Percentiles rank a stretch among this genome's conserved stretches.
Evolutionary conservation across 345 rosid species (phyloP).

Genomic region (Camelina sativa): DNA sequence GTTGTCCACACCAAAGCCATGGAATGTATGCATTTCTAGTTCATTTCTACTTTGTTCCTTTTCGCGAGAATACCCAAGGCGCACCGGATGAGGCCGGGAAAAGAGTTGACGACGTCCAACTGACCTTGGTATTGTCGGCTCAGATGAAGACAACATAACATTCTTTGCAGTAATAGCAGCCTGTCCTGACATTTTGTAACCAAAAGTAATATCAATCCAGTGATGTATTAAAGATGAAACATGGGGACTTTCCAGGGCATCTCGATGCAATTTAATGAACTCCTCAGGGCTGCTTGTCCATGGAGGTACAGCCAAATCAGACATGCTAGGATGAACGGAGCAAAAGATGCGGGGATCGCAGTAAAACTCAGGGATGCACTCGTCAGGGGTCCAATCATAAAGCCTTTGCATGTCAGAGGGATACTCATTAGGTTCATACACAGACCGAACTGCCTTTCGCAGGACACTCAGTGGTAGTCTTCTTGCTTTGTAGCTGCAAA

Average conservation of each 20-base stretch:
- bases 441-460: slow-evolving; percentile 87
- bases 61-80: slow-evolving; percentile 50
- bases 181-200: slow-evolving; percentile 89
- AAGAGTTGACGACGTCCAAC: slow-evolving; percentile 92
- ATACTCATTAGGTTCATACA: slow-evolving; percentile 96
- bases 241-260: slow-evolving; percentile 79
- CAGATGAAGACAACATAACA: slow-evolving; percentile 89
- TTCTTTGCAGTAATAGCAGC: slow-evolving; percentile 92
- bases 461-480: slow-evolving; percentile 88
- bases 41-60: slow-evolving; percentile 38
- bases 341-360: slow-evolving; percentile 76
- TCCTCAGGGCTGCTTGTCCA: slow-evolving; percentile 89
- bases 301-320: slow-evolving; percentile 85
- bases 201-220: slow-evolving; percentile 92
- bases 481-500: slow-evolving; percentile 98
- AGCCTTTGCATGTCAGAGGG: slow-evolving; percentile 95
- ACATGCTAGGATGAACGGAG: slow-evolving; percentile 81
- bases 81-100: slow-evolving; percentile 72
- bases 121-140: slow-evolving; percentile 66
- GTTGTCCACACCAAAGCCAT: slow-evolving; percentile 48
- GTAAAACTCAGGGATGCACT: slow-evolving; percentile 95
- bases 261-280: slow-evolving; percentile 80
- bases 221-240: slow-evolving; percentile 79
- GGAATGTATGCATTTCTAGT: slow-evolving; percentile 44
- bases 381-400: slow-evolving; percentile 99